phyloP scores from a whole-genome alignment of 2,329 filamentous ascomycete genomes.

The Allantophomopsis cytisporea region DNA sequence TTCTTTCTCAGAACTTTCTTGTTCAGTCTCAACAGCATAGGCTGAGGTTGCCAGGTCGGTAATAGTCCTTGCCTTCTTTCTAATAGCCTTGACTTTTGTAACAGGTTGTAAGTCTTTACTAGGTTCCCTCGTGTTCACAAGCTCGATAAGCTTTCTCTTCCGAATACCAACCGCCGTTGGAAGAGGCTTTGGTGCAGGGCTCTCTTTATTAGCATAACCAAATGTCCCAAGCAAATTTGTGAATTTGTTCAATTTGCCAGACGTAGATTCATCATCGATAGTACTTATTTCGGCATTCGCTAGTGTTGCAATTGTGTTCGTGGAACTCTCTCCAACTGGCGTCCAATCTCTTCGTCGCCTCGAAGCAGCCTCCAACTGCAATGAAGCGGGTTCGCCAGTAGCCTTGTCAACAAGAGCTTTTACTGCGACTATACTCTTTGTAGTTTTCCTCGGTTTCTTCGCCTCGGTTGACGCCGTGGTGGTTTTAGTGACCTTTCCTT shows the following conservation, averaged over 20 bases:
- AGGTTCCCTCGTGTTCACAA: conserved; percentile 24
- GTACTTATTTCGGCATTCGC: conserved; percentile 18
- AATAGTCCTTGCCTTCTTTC: conserved; percentile 64
- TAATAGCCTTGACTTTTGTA: conserved; percentile 36
- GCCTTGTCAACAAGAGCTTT: neutral
- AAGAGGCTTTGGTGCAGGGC: conserved; percentile 3
- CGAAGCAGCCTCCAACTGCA: conserved; percentile 25
- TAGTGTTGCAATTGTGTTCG: conserved; percentile 15
- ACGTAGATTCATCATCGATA: neutral
- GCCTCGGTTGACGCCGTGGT: conserved; percentile 4
- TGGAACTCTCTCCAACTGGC: conserved; percentile 20
- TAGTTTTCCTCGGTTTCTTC: neutral
- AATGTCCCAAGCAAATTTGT: conserved; percentile 23
- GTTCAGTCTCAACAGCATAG: conserved; percentile 33
- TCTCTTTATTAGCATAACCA: conserved; percentile 14
- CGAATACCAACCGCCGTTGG: conserved; percentile 18
- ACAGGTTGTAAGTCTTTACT: conserved; percentile 17
- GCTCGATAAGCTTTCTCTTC: conserved; percentile 43
- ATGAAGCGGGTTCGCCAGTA: conserved; percentile 6
- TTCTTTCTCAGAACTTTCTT: conserved; percentile 12
- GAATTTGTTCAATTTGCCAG: conserved; percentile 15
- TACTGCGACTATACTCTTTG: neutral
- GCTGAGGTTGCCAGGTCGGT: conserved; percentile 65
- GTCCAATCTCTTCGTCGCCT: conserved; percentile 54
- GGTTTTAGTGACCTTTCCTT: conserved; percentile 20